Base-by-base conservation (phyloP, 352 stramenopile species). In the Globisporangium iwayamae region DNA sequence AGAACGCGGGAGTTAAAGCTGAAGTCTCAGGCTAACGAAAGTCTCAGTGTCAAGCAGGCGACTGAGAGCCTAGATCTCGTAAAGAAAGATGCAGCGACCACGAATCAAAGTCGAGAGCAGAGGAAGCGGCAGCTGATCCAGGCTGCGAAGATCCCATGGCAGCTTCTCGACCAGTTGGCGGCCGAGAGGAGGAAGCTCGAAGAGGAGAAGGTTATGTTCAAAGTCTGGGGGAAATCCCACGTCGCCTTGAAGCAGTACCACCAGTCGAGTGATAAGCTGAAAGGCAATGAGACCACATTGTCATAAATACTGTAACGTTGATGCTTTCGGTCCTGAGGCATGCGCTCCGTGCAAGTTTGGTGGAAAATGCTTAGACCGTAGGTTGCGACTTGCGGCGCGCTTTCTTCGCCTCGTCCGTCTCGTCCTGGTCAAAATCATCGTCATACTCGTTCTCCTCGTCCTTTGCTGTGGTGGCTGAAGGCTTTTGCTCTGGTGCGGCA, bases 121-220 rank as follows among this genome's bases (percentile, higher is more conserved):
- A 72, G 60, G 47, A 79, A 73, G 45, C 68, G 64, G 18, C 59
- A 73, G 32, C 48, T 75, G 2, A 41, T 78, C 1, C 62, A 81
- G 59, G 73, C 72, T 36, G 81, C 79, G 9, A 79, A 83, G 56
- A 76, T 92, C 30, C 83, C 85, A 30, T 92, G 85, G 83, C 68
- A 87, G 52, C 63, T 94, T 4, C 67, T 94, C 0, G 85, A 94
- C 34, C 72, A 91, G 30, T 30, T 93, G 11, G 70, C 73, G 2
- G 73, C 71, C 6, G 80, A 91, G 30, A 69, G 73, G 0, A 64
- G 69, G 30, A 75, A 76, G 36, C 50, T 90, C 6, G 76, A 75
- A 5, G 72, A 79, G 13, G 85, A 91, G 62, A 89, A 85, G 55
- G 63, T 67, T 0, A 74, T 90, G 55, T 91, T 89, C 62, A 78